Percentiles rank a stretch among this genome's conserved stretches.
These are phyloP conservation scores for Astrephomene gubernaculifera DNA, from an alignment of 139 green algal genomes.

Conservation along the genomic window DNA sequence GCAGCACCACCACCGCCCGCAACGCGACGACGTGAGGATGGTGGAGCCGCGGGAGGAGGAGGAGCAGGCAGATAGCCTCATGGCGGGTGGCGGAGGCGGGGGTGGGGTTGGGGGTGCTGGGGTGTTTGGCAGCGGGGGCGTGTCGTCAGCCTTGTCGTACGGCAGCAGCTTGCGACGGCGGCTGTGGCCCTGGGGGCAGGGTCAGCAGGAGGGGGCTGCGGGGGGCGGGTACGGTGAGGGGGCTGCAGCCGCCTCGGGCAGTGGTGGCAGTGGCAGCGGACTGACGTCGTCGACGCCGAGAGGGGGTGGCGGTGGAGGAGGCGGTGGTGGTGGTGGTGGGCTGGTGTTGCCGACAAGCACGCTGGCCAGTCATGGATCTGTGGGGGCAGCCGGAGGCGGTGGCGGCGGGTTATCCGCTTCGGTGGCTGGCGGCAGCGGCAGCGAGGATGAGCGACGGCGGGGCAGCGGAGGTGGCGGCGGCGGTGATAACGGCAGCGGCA, in stretches of 20 bases:
- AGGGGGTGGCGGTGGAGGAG: neutral
- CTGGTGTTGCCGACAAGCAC: too few relatives aligned
- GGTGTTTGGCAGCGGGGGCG: neutral
- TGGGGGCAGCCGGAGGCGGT: neutral
- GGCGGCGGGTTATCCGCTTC: neutral
- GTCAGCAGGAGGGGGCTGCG: neutral
- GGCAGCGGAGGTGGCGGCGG: neutral
- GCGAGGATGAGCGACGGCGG: neutral
- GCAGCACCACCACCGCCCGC: neutral
- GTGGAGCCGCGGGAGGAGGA: neutral
- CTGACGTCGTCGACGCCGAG: neutral
- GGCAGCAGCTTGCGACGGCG: constrained; percentile 32
- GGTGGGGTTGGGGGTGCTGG: neutral
- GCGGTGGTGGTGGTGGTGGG: neutral
- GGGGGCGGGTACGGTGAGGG: neutral
- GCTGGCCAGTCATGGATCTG: too few relatives aligned
- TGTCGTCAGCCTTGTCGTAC: constrained; percentile 8
- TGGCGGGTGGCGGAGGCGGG: neutral
- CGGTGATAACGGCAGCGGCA: neutral
- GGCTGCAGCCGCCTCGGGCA: neutral
- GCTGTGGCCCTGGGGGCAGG: constrained; percentile 34
- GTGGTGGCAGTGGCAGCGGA: neutral
- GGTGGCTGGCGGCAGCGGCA: neutral
- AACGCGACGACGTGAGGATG: neutral
- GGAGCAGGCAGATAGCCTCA: neutral